phyloP scores from a whole-genome alignment of 768 basidiomycete genomes.

The Kwoniella dejecticola region DNA sequence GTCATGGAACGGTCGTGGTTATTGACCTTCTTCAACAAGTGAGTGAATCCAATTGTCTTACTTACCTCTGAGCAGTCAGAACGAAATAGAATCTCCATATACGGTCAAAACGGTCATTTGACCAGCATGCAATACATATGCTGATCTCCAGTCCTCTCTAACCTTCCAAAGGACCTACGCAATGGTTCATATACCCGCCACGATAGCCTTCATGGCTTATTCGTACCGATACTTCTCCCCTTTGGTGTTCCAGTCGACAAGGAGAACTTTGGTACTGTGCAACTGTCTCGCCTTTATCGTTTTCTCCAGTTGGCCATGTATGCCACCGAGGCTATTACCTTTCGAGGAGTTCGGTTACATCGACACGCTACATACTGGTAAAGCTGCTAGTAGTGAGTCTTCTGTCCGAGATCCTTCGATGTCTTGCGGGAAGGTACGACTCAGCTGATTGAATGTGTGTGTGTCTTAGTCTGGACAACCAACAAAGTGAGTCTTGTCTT shows the following conservation, averaged over 20 bases:
- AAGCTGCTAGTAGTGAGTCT: conserved; percentile 39
- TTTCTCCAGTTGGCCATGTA: conserved; percentile 49
- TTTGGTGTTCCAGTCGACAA: conserved; percentile 36
- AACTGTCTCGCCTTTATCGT: conserved; percentile 46
- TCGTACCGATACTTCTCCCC: conserved; percentile 38
- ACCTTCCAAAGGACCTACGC: conserved; percentile 37
- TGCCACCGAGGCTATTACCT: conserved; percentile 46
- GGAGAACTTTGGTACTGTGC: conserved; percentile 44
- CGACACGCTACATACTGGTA: conserved; percentile 44
- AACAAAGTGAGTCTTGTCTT: conserved; percentile 30
- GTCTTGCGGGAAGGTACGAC: background rate
- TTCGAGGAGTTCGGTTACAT: conserved; percentile 40
- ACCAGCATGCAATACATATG: too few species aligned
- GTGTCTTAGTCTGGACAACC: conserved; percentile 39
- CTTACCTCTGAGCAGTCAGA: background rate
- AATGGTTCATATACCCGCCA: conserved; percentile 51
- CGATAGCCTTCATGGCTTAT: conserved; percentile 46
- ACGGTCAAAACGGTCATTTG: background rate
- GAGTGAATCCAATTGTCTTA: too few species aligned
- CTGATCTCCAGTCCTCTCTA: too few species aligned
- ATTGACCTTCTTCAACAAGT: conserved; percentile 45
- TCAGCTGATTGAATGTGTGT: background rate
- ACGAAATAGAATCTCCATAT: background rate
- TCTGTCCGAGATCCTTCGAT: too few species aligned
- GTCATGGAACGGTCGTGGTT: conserved; percentile 32